Evolutionary conservation across 768 basidiomycete genomes (phyloP).

Genomic region (Lactarius pseudohatsudake): DNA sequence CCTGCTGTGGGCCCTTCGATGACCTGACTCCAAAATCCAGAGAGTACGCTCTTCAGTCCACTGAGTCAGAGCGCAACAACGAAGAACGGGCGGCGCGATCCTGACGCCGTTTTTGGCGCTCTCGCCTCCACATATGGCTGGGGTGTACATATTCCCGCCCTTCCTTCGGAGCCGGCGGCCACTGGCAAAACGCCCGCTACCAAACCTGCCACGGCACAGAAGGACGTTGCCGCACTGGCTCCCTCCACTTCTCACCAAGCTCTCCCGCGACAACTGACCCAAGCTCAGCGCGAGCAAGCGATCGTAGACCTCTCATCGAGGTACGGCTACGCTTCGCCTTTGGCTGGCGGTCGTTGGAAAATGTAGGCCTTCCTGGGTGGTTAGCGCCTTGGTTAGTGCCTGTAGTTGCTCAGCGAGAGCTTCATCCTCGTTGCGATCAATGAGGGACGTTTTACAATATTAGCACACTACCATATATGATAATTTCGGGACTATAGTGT

Average conservation of each 20-base stretch:
- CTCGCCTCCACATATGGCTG: conserved; percentile 6
- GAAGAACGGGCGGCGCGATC: not conserved
- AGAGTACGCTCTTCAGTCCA: not conserved
- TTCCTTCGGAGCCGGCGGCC: not conserved
- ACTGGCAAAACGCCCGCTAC: not conserved
- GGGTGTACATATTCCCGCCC: not conserved
- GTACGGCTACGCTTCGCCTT: conserved; percentile 1
- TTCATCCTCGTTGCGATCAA: not conserved
- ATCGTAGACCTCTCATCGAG: conserved; percentile 3
- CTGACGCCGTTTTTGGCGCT: not conserved
- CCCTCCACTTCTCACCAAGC: not conserved
- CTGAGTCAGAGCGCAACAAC: not conserved
- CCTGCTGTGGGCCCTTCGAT: not conserved
- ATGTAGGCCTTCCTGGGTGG: not conserved
- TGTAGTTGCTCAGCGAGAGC: not conserved
- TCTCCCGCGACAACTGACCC: not conserved
- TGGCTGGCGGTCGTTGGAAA: not conserved
- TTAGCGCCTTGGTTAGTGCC: not conserved
- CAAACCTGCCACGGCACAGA: not conserved
- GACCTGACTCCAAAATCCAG: not conserved
- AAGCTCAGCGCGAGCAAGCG: conserved; percentile 15
- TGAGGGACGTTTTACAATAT: not conserved
- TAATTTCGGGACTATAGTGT: not conserved
- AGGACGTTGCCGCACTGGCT: not conserved
- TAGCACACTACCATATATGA: not conserved